phyloP scores from a whole-genome alignment of 768 basidiomycete genomes.

The Erythrobasidium yunnanense region DNA sequence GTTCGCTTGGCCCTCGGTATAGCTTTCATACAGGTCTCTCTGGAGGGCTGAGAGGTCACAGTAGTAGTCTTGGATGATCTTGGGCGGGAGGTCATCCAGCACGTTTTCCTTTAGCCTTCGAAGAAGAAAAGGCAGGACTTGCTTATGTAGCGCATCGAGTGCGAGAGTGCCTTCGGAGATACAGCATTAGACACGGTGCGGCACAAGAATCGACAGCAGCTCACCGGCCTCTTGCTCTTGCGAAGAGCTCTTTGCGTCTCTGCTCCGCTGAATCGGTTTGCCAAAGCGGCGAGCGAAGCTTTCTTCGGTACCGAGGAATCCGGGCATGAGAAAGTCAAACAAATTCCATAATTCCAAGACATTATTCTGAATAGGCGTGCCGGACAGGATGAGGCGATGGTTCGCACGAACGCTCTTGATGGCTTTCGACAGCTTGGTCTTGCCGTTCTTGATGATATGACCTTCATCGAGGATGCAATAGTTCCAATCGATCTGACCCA shows the following conservation, averaged over 20 bases:
- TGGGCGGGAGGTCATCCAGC: conserved; percentile 84
- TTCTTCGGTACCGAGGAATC: conserved; percentile 88
- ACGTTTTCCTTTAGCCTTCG: conserved; percentile 97
- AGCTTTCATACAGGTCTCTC: conserved; percentile 84
- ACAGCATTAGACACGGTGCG: not conserved
- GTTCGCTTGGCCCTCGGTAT: conserved; percentile 48
- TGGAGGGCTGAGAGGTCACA: conserved; percentile 93
- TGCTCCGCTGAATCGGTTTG: conserved; percentile 85
- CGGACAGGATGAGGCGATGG: conserved; percentile 86
- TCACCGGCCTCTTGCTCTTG: conserved; percentile 88
- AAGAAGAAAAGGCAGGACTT: conserved; percentile 94
- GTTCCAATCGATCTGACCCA: conserved; percentile 70
- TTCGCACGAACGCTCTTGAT: conserved; percentile 81
- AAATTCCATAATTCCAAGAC: conserved; percentile 96
- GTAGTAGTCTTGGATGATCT: conserved; percentile 99
- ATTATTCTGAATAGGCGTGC: conserved; percentile 98
- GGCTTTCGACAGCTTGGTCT: conserved; percentile 92
- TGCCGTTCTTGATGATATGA: conserved; percentile 96
- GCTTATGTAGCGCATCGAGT: conserved; percentile 91
- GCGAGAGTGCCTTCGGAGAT: conserved; percentile 67
- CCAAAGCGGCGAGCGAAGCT: conserved; percentile 92
- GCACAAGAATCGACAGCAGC: conserved; percentile 38
- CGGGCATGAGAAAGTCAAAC: conserved; percentile 99
- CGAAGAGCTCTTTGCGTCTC: conserved; percentile 72
- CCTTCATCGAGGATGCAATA: conserved; percentile 98